A percentile compares a stretch with the other conserved stretches of the same genome.
Evolutionary conservation across 2,329 filamentous ascomycete species (phyloP).

Genomic region (Colletotrichum musicola): DNA sequence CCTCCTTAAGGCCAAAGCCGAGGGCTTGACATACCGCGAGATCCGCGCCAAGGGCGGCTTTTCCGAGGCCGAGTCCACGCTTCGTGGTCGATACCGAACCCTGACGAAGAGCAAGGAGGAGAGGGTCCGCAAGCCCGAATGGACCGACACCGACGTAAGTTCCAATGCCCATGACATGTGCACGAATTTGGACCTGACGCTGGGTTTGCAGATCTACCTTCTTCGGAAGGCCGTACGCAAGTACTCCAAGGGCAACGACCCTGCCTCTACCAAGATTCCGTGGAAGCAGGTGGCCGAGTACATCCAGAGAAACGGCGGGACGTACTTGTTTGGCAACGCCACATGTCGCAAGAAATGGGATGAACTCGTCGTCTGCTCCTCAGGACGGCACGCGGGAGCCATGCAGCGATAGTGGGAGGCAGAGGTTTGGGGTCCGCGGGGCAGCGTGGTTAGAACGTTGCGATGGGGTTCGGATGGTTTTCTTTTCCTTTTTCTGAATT

Average conservation of each 20-base stretch:
- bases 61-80: constrained; percentile 76
- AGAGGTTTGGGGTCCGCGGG: not conserved
- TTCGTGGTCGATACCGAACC: constrained; percentile 75
- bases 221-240: constrained; percentile 58
- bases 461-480: not conserved
- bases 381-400: constrained; percentile 7
- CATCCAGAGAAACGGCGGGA: constrained; percentile 64
- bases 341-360: constrained; percentile 72
- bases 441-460: not conserved
- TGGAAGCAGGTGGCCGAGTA: constrained; percentile 71
- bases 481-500: not conserved
- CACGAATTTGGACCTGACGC: not conserved
- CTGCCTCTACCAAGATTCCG: constrained; percentile 55
- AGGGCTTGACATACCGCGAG: constrained; percentile 74
- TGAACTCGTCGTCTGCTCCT: constrained; percentile 48
- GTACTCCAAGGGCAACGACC: constrained; percentile 47
- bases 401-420: not conserved
- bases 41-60: constrained; percentile 70
- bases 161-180: not conserved
- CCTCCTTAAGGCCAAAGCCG: constrained; percentile 65
- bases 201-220: constrained; percentile 54
- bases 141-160: constrained; percentile 74
- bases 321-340: constrained; percentile 70
- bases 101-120: constrained; percentile 73
- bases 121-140: constrained; percentile 75